Conservation (phyloP, 345 rosid genomes). For the Aegle marmelos region DNA sequence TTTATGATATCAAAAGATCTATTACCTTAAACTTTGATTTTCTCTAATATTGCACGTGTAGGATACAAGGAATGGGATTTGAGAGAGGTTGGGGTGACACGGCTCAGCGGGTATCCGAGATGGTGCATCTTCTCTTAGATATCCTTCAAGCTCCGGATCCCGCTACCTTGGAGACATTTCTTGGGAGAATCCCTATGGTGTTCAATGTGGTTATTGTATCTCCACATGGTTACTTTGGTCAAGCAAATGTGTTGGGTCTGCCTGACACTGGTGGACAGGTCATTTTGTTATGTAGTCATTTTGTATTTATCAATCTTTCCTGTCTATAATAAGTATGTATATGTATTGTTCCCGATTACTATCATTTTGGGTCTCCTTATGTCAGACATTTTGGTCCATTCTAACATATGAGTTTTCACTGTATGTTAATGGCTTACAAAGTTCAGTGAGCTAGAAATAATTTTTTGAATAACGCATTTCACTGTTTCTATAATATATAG, state of each 20-base stretch:
- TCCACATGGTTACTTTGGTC: conserved; percentile 65
- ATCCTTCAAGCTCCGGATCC: conserved; percentile 71
- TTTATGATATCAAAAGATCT: neutral
- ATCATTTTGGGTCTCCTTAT: neutral
- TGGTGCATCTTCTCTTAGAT: conserved; percentile 57
- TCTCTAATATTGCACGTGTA: conserved; percentile 3
- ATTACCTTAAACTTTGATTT: neutral
- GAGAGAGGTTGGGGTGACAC: conserved; percentile 66
- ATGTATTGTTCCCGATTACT: neutral
- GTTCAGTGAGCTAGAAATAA: neutral
- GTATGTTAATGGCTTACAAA: neutral
- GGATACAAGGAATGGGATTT: conserved; percentile 60
- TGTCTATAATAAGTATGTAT: neutral
- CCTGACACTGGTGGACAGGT: conserved; percentile 73
- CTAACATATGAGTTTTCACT: neutral
- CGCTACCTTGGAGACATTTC: conserved; percentile 54
- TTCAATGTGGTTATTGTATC: conserved; percentile 60
- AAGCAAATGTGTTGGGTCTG: conserved; percentile 63
- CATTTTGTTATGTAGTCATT: neutral
- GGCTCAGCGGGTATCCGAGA: conserved; percentile 40
- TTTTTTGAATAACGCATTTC: neutral
- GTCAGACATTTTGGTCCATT: neutral
- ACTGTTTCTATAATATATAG: conserved; percentile 15
- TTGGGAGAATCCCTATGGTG: conserved; percentile 64
- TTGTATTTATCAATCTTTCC: neutral